phyloP scores from a whole-genome alignment of 2,329 filamentous ascomycete genomes.

The Paecilomyces niveus region DNA sequence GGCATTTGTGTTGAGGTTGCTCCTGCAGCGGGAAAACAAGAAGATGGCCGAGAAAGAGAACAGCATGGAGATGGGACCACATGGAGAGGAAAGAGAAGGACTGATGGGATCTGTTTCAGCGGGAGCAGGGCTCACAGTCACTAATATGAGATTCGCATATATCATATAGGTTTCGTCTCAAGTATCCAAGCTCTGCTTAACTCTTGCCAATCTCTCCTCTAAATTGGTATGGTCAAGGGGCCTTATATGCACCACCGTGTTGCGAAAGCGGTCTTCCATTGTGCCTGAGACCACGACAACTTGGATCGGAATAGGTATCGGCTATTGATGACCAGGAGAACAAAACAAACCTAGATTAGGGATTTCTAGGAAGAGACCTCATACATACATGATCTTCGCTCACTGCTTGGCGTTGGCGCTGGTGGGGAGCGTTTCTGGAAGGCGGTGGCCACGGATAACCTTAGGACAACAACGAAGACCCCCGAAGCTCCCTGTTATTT shows the following conservation, averaged over 20 bases:
- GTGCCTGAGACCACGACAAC: too few species aligned
- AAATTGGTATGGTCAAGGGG: too few species aligned
- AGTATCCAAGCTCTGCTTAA: not conserved
- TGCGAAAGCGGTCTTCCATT: too few species aligned
- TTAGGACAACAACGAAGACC: not conserved
- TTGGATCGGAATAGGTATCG: too few species aligned
- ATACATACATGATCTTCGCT: not conserved
- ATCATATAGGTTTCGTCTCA: not conserved
- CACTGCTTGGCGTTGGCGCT: not conserved
- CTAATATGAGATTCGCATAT: not conserved
- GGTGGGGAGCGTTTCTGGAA: not conserved
- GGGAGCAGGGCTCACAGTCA: not conserved
- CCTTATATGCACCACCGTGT: too few species aligned
- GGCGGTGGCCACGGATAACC: not conserved
- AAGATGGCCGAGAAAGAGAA: constrained; percentile 22
- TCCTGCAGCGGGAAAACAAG: constrained; percentile 48
- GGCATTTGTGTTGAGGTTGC: constrained; percentile 47
- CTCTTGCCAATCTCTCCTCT: not conserved
- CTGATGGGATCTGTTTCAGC: constrained; percentile 1
- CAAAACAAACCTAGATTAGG: too few species aligned
- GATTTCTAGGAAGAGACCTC: too few species aligned
- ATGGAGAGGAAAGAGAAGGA: constrained; percentile 6
- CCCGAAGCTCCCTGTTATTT: not conserved
- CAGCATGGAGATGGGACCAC: constrained; percentile 11
- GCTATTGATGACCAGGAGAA: too few species aligned